Percentiles rank a stretch among this genome's conserved stretches.
Conservation (phyloP, 345 rosid species). For the Fremontodendron californicum region DNA sequence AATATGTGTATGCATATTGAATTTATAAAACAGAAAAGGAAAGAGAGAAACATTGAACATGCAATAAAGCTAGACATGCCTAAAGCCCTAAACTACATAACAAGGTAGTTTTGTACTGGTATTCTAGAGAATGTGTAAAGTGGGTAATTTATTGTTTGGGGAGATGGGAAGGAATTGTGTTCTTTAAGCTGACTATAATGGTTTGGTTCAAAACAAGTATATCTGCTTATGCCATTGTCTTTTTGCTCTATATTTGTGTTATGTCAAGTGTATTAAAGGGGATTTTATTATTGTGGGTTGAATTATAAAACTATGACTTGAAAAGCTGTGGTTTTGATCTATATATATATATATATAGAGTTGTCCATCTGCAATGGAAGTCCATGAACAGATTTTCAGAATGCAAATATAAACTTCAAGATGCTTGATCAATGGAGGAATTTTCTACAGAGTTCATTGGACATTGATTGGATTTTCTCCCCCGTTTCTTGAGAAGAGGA, state of each 20-base stretch:
- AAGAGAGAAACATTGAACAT: constrained; percentile 2
- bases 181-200: not conserved
- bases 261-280: not conserved
- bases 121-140: not conserved
- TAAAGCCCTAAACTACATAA: constrained; percentile 6
- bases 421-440: too few relatives aligned
- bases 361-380: not conserved
- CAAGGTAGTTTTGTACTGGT: constrained; percentile 4
- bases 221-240: not conserved
- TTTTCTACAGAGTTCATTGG: too few relatives aligned
- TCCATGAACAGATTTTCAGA: not conserved
- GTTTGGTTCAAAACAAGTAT: not conserved
- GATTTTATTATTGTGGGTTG: not conserved
- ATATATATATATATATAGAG: too few relatives aligned
- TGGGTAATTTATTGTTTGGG: not conserved
- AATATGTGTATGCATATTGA: constrained; percentile 31
- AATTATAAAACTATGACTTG: not conserved
- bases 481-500: too few relatives aligned
- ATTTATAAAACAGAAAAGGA: constrained; percentile 12
- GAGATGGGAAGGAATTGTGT: not conserved
- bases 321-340: too few relatives aligned
- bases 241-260: not conserved
- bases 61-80: constrained; percentile 4
- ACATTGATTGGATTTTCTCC: too few relatives aligned
- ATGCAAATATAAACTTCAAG: too few relatives aligned